phyloP scores from a whole-genome alignment of 106 monocot genomes.

The Platanthera guangdongensis region DNA sequence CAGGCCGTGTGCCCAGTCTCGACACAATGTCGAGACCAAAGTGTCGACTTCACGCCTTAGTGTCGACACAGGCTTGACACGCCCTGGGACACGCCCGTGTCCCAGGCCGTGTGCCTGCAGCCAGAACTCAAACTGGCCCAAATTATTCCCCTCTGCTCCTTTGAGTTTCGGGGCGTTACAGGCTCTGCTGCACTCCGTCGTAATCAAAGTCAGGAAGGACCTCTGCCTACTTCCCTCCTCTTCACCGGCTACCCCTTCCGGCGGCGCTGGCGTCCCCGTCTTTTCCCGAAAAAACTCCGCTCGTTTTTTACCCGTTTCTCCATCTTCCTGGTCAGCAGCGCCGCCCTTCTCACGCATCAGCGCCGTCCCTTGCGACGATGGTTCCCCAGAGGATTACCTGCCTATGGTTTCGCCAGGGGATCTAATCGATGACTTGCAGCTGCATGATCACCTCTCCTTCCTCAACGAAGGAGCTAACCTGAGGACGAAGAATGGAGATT shows the following conservation, averaged over 20 bases:
- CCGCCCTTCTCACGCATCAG: neutral
- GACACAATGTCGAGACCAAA: too few relatives aligned
- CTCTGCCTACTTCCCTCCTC: constrained; percentile 32
- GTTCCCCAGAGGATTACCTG: neutral
- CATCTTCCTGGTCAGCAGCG: neutral
- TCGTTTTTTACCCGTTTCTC: neutral
- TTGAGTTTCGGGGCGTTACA: too few relatives aligned
- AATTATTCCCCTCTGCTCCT: too few relatives aligned
- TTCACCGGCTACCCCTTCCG: constrained; percentile 6
- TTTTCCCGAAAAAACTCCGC: constrained; percentile 49
- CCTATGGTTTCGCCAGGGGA: neutral
- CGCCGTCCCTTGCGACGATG: neutral
- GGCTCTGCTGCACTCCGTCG: constrained; percentile 48
- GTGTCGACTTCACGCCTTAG: too few relatives aligned
- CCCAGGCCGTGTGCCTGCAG: too few relatives aligned
- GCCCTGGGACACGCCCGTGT: too few relatives aligned
- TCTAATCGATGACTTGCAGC: constrained; percentile 24
- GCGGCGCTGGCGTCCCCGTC: constrained; percentile 13
- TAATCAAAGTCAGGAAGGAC: constrained; percentile 52
- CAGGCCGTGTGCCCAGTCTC: too few relatives aligned
- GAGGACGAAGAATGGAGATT: constrained; percentile 14
- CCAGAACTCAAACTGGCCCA: too few relatives aligned
- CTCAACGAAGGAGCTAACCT: constrained; percentile 52
- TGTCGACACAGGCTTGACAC: too few relatives aligned
- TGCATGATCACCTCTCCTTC: constrained; percentile 58